Base-by-base conservation (phyloP, 768 basidiomycete species). In the Boletus fagicola region DNA sequence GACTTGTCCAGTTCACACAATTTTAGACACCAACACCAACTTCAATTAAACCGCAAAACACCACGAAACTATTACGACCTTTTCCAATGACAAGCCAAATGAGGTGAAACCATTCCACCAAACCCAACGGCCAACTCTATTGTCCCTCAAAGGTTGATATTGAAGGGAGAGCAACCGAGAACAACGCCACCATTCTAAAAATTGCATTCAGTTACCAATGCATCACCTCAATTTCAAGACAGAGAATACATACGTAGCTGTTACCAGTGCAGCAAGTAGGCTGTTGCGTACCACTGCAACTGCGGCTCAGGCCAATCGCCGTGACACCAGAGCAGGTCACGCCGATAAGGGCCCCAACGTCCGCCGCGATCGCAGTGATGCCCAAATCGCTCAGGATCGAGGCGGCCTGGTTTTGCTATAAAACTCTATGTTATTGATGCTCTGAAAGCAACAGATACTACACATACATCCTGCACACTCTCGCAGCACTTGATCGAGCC, bases 401-500 rank as follows among this genome's bases (percentile, higher is more conserved):
- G 10, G 4, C 5, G 8, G 5, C 13, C 24, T 6, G 9, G 7
- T 10, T 61, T 24, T 52, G 16, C 12, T 1, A 0, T 0, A 18
- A 15, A 4, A 28, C n/a, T 28, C 28, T 5, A 28, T 7, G 28
- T 28, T 28, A 28, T 28, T 28, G 3, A 6, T 28, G 28, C 28
- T 28, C 5, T 11, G 5, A 35, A n/a, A n/a, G n/a, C 10, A 10
- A 11, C 8, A 22, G 20, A 20, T 1, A n/a, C 11, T 13, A 0
- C 13, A 50, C 13, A 30, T 22, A 66, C 64, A 11, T 1, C 33
- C 51, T 64, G 35, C 4, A 28, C 22, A 0, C 4, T 13, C 33
- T 65, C 9, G n/a, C 67, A 68, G 51, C 67, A 68, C 5, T 28
- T 9, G 16, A 39, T 10, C 3, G 1, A 0, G 0, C 59, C 57